These are phyloP conservation scores for Daldinia caldariorum DNA, from an alignment of 495 filamentous ascomycete genomes.

Conservation along the genomic window DNA sequence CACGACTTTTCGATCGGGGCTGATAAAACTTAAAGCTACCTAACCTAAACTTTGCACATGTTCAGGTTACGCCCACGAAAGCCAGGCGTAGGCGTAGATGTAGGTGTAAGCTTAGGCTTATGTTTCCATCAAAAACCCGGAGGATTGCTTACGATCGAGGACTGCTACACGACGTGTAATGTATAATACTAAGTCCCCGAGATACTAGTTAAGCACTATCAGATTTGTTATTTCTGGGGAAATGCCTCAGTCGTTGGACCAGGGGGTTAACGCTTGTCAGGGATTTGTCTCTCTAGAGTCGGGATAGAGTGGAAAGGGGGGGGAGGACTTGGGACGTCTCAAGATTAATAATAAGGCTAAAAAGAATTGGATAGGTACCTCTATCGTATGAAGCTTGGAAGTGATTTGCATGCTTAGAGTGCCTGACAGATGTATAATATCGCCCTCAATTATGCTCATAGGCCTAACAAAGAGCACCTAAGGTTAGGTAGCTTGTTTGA, in stretches of 20 bases:
- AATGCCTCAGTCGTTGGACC: slow-evolving; percentile 27
- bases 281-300: neutral
- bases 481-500: neutral
- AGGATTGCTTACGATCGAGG: slow-evolving; percentile 17
- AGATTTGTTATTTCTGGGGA: slow-evolving; percentile 28
- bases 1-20: slow-evolving; percentile 7
- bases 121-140: neutral
- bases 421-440: neutral
- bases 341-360: neutral
- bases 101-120: neutral
- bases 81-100: neutral
- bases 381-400: no score
- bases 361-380: no score
- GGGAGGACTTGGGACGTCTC: neutral
- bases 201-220: neutral
- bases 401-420: neutral
- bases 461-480: neutral
- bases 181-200: neutral
- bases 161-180: slow-evolving; percentile 7
- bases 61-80: neutral
- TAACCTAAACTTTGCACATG: neutral
- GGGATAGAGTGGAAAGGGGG: neutral
- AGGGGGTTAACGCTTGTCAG: neutral
- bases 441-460: neutral
- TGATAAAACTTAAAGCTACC: neutral